phyloP scores from a whole-genome alignment of 345 rosid genomes.

The Leavenworthia alabamica region DNA sequence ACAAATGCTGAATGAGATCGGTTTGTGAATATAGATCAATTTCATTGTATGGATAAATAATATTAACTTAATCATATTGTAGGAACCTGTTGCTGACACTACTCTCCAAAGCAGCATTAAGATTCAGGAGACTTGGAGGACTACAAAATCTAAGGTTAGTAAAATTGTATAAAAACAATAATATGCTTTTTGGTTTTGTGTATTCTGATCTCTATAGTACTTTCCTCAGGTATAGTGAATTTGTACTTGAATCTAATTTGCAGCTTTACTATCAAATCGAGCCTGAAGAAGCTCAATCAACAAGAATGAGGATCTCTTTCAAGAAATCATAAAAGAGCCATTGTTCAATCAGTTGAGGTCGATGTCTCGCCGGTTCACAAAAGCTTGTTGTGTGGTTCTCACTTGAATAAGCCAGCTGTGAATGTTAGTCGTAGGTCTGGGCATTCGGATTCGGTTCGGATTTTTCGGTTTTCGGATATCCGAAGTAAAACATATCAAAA shows the following conservation, averaged over 20 bases:
- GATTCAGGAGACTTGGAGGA: slow-evolving; percentile 72
- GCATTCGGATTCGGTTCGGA: too few relatives aligned
- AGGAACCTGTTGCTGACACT: slow-evolving; percentile 34
- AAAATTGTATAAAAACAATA: neutral
- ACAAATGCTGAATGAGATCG: too few relatives aligned
- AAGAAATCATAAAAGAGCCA: slow-evolving; percentile 92
- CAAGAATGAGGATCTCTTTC: slow-evolving; percentile 82
- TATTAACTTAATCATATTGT: slow-evolving; percentile 5
- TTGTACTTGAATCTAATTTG: slow-evolving; percentile 23
- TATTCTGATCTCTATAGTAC: too few relatives aligned
- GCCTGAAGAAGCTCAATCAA: slow-evolving; percentile 64
- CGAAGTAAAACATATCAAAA: too few relatives aligned
- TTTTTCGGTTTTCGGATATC: too few relatives aligned
- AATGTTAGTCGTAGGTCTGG: too few relatives aligned
- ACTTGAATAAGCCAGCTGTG: too few relatives aligned
- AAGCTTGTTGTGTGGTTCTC: too few relatives aligned
- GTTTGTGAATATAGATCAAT: too few relatives aligned
- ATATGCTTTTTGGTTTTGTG: neutral
- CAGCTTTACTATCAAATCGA: slow-evolving; percentile 95
- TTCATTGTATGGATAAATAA: neutral
- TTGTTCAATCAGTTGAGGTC: slow-evolving; percentile 96
- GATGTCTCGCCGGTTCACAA: too few relatives aligned
- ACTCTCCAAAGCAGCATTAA: slow-evolving; percentile 37
- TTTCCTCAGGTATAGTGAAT: slow-evolving; percentile 7
- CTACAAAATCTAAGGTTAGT: slow-evolving; percentile 67